phyloP scores from a whole-genome alignment of 495 filamentous ascomycete species.

The Ascodesmis nigricans region DNA sequence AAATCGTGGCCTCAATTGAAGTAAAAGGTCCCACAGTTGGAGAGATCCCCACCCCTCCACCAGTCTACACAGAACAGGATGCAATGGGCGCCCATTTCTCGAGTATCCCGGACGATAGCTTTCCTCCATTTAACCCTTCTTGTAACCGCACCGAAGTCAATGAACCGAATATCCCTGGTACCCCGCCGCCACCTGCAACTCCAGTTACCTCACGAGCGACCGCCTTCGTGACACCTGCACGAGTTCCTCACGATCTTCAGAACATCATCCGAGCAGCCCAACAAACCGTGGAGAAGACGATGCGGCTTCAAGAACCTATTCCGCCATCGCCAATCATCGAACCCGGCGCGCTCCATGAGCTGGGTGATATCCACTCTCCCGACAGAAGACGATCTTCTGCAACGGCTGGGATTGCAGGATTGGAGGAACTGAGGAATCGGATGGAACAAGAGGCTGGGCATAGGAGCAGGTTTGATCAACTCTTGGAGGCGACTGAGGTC shows the following conservation, averaged over 20 bases:
- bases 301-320: conserved; percentile 4
- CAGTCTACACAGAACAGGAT: too few species aligned
- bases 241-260: conserved; percentile 1
- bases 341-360: conserved; percentile 17
- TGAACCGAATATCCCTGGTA: too few species aligned
- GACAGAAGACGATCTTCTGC: conserved; percentile 16
- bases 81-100: too few species aligned
- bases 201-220: too few species aligned
- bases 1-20: too few species aligned
- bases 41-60: too few species aligned
- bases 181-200: too few species aligned
- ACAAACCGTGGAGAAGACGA: not conserved
- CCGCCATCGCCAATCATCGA: conserved; percentile 17
- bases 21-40: too few species aligned
- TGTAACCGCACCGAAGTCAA: too few species aligned
- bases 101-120: too few species aligned
- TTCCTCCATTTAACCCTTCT: too few species aligned
- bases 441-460: conserved; percentile 2
- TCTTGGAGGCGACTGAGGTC: conserved; percentile 14
- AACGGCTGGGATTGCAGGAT: conserved; percentile 16
- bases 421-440: conserved; percentile 18
- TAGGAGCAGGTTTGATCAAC: conserved; percentile 7
- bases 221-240: not conserved
- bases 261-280: not conserved
- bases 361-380: conserved; percentile 3